Conservation (phyloP, 129 eudicot genomes). For the Apium graveolens region DNA sequence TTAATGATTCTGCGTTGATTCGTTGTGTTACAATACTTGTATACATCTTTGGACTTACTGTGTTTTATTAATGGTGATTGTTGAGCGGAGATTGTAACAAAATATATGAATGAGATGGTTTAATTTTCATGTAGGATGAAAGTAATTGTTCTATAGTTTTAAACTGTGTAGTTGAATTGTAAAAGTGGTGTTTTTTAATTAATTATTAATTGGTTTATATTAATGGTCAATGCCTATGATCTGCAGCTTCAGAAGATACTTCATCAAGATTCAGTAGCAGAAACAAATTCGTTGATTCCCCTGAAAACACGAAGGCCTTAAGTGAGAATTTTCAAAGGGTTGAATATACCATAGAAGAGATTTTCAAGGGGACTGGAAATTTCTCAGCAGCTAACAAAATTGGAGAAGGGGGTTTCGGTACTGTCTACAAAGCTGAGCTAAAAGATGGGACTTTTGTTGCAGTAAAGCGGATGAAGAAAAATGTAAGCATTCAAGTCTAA, state of each 20-base stretch:
- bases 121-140: not conserved
- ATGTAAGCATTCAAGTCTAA: constrained; percentile 25
- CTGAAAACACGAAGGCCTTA: constrained; percentile 6
- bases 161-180: not conserved
- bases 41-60: not conserved
- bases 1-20: not conserved
- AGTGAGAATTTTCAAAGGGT: constrained; percentile 20
- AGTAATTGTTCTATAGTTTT: not conserved
- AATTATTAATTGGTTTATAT: not conserved
- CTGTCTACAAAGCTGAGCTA: constrained; percentile 59
- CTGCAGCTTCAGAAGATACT: constrained; percentile 36
- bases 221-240: constrained; percentile 1
- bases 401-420: constrained; percentile 76
- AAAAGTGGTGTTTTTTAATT: not conserved
- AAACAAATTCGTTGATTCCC: constrained; percentile 25
- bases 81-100: not conserved
- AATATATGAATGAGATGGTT: not conserved
- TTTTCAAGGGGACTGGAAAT: constrained; percentile 52
- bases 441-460: constrained; percentile 65
- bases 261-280: constrained; percentile 32
- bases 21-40: not conserved
- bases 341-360: constrained; percentile 45
- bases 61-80: not conserved
- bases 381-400: constrained; percentile 53
- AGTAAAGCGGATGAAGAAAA: constrained; percentile 63